These are phyloP conservation scores for Ceratobasidium sp. DNA, from an alignment of 1,284 basidiomycete species.

Conservation along the genomic window DNA sequence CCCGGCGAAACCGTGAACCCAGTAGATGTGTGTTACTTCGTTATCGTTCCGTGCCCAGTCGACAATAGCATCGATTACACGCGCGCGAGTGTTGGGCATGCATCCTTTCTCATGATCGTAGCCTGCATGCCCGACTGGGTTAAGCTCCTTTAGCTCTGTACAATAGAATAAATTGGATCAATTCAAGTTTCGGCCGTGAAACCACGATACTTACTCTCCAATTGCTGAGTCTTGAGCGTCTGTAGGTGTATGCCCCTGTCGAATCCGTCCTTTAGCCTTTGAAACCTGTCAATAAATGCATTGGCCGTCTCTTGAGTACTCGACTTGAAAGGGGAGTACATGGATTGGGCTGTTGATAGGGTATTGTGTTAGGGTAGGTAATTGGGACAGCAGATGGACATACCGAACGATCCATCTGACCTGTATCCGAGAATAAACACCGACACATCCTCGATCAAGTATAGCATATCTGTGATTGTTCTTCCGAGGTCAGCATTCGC, in stretches of 20 bases:
- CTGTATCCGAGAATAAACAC: neutral
- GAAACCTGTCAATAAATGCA: neutral
- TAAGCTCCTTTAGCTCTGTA: neutral
- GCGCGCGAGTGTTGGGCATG: neutral
- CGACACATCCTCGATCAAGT: neutral
- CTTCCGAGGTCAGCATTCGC: neutral
- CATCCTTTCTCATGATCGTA: neutral
- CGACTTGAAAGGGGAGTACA: neutral
- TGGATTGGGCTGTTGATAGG: neutral
- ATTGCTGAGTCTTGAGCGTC: neutral
- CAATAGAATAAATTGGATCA: too few relatives aligned
- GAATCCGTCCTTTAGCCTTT: neutral
- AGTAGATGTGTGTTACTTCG: constrained; percentile 38
- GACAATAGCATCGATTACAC: neutral
- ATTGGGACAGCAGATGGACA: neutral
- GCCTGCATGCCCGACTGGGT: neutral
- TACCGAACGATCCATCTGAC: neutral
- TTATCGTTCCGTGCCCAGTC: neutral
- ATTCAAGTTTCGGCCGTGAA: too few relatives aligned
- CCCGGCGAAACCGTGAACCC: constrained; percentile 51
- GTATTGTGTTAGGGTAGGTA: neutral
- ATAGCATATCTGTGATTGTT: neutral
- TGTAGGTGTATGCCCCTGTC: neutral
- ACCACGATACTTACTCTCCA: neutral
- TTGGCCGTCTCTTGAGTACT: neutral